Evolutionary conservation across 345 rosid genomes (phyloP).

Genomic region (Turnera subulata): DNA sequence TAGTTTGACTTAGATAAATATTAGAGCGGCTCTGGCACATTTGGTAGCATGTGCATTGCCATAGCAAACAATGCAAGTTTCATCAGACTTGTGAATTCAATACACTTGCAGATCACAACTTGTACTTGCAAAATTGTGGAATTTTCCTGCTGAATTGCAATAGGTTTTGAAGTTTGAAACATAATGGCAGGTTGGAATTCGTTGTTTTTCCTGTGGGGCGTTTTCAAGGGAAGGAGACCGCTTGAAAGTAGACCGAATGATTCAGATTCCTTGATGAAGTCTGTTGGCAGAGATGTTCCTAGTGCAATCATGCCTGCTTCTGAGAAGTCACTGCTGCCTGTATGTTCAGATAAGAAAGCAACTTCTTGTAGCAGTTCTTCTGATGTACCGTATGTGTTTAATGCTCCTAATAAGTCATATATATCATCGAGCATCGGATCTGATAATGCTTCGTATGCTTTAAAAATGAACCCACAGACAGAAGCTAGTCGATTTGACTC

Average conservation of each 20-base stretch:
- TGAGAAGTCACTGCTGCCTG: constrained; percentile 33
- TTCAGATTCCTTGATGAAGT: constrained; percentile 36
- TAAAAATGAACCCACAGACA: constrained; percentile 16
- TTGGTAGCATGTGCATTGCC: too few relatives aligned
- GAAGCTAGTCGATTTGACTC: constrained; percentile 25
- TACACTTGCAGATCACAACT: background rate
- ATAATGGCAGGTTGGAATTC: constrained; percentile 59
- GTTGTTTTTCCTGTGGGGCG: constrained; percentile 89
- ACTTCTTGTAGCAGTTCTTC: constrained; percentile 29
- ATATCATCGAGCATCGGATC: constrained; percentile 19
- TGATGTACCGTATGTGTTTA: constrained; percentile 12
- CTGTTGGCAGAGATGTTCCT: constrained; percentile 26
- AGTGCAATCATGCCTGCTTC: constrained; percentile 17
- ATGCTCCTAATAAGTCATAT: constrained; percentile 23
- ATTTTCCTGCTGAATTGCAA: background rate
- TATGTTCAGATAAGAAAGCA: constrained; percentile 28
- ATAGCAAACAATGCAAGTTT: background rate
- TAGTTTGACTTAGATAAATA: background rate
- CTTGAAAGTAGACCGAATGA: constrained; percentile 6
- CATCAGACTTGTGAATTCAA: background rate
- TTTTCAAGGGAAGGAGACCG: constrained; percentile 66
- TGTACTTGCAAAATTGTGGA: background rate
- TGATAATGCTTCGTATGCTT: constrained; percentile 31
- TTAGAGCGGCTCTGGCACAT: too few relatives aligned
- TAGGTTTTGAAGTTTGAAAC: too few relatives aligned